Base-by-base conservation (phyloP, 116 monocot genomes). In the Trichopus zeylanicus region DNA sequence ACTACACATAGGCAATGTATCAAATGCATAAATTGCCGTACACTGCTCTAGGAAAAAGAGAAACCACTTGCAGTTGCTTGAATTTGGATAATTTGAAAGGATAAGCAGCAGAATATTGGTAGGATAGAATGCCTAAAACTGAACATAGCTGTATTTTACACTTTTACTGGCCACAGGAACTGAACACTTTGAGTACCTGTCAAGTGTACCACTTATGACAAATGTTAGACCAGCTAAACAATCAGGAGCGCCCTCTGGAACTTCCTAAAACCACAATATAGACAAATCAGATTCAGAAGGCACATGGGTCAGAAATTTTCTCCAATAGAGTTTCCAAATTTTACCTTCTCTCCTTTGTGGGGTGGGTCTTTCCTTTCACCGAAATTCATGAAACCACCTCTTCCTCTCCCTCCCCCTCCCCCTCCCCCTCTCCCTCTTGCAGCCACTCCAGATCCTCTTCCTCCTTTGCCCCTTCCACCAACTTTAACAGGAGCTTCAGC, bases 141-240 rank as follows among this genome's bases (percentile, higher is more conserved):
- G 26, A 29, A 66, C 7, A 1, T n/a, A 42, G 42, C 13, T 1
- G n/a, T 42, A 16, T 42, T 42, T 18, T n/a, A n/a, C 18, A 33
- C 4, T 33, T 33, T 33, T 33, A n/a, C 1, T 21, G 49, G 22
- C 19, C 49, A 38, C 27, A 26, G 3, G 25, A 29, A 5, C 12
- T 7, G 56, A 28, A 28, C 13, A n/a, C 4, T 46, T 33, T 29
- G n/a, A 53, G 26, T 69, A 97, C 97, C 97, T 91, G 68, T 97
- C 91, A 84, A 97, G 97, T 54, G 97, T 97, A 26, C 91, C 97
- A 61, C 87, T 91, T 56, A 91, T 91, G 60, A 97, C 97, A 66
- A 97, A 97, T 20, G 97, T 91, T 30, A 91, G 53, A 47, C 91
- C 91, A 53, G 79, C 47, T 48, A 97, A 80, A 66, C 97, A 97